phyloP scores from a whole-genome alignment of 2,329 filamentous ascomycete genomes.

The Aureobasidium sp. region DNA sequence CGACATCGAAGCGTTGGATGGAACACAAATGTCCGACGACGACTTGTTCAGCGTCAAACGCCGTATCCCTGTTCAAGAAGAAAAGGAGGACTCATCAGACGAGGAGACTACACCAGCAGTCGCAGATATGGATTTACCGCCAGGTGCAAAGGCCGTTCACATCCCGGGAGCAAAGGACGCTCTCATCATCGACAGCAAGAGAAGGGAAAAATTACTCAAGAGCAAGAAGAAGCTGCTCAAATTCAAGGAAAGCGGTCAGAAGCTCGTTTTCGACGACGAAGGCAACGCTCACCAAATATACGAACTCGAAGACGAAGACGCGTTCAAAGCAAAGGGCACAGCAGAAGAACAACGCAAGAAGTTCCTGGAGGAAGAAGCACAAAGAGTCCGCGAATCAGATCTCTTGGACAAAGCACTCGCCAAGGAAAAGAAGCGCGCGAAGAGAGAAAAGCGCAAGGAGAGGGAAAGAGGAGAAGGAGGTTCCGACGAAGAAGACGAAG shows the following conservation, averaged over 20 bases:
- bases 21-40: conserved; percentile 40
- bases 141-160: conserved; percentile 51
- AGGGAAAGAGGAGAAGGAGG: conserved; percentile 39
- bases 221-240: conserved; percentile 90
- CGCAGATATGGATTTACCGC: conserved; percentile 31
- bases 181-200: conserved; percentile 84
- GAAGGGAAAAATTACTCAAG: conserved; percentile 86
- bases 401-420: conserved; percentile 71
- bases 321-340: conserved; percentile 65
- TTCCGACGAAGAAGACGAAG: conserved; percentile 21
- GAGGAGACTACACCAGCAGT: conserved; percentile 35
- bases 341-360: conserved; percentile 65
- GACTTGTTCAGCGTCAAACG: conserved; percentile 88
- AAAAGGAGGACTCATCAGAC: conserved; percentile 33
- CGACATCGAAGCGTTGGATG: conserved; percentile 28
- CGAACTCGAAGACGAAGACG: conserved; percentile 75
- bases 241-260: conserved; percentile 76
- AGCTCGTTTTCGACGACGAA: conserved; percentile 86
- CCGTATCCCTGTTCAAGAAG: conserved; percentile 63
- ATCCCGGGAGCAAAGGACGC: conserved; percentile 58
- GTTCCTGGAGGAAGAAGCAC: conserved; percentile 69
- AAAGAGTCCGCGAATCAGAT: conserved; percentile 66
- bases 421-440: conserved; percentile 69
- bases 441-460: conserved; percentile 63
- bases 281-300: conserved; percentile 78